Evolutionary conservation across 768 basidiomycete species (phyloP).

Genomic region (Tricholoma sp.): DNA sequence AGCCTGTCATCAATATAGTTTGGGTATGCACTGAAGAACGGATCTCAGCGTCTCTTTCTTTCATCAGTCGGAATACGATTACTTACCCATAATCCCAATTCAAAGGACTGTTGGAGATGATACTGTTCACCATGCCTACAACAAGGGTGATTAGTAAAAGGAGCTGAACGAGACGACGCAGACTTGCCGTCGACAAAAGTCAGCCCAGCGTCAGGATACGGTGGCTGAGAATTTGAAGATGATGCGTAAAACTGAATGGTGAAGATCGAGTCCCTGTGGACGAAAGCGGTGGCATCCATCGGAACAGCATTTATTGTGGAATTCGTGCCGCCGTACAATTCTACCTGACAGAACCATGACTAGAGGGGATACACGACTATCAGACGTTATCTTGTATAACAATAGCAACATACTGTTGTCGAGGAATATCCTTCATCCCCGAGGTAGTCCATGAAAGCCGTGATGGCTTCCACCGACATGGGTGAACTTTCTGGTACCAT

Average conservation of each 20-base stretch:
- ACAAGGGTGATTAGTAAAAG: slow-evolving; percentile 17
- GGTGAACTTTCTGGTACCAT: slow-evolving; percentile 26
- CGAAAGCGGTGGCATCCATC: slow-evolving; percentile 44
- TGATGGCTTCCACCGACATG: slow-evolving; percentile 24
- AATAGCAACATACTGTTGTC: slow-evolving; percentile 19
- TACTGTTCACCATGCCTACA: neutral
- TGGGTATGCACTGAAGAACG: slow-evolving; percentile 27
- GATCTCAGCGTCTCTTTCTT: too few species aligned
- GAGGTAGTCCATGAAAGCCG: slow-evolving; percentile 29
- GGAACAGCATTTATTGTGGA: slow-evolving; percentile 16
- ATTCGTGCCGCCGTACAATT: slow-evolving; percentile 36
- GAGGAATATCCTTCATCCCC: slow-evolving; percentile 25
- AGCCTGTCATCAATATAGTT: slow-evolving; percentile 40
- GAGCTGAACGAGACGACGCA: neutral
- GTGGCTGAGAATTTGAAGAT: slow-evolving; percentile 9
- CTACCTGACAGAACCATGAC: slow-evolving; percentile 35
- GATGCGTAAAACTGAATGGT: slow-evolving; percentile 49
- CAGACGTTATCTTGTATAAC: too few species aligned
- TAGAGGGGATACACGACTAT: slow-evolving; percentile 3
- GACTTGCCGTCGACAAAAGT: neutral
- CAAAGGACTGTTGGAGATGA: neutral
- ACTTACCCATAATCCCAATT: slow-evolving; percentile 1
- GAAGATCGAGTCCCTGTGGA: slow-evolving; percentile 41
- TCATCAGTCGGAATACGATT: too few species aligned
- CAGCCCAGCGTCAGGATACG: neutral